Percentiles rank a stretch among this genome's conserved stretches.
Evolutionary conservation across 352 stramenopile genomes (phyloP).

Genomic region (Globisporangium radiosum): DNA sequence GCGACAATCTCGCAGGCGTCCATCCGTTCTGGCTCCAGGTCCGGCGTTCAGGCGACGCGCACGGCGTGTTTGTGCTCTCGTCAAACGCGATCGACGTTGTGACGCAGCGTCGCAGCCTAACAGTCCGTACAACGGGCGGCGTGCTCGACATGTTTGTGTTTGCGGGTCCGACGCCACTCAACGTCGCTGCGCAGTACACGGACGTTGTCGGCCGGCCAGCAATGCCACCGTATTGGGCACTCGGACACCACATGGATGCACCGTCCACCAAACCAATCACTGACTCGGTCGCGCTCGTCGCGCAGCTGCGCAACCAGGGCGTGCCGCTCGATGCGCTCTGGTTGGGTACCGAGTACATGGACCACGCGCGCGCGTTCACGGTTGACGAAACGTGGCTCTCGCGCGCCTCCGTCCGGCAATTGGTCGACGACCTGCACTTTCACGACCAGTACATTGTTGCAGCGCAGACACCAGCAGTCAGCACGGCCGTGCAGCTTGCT

Average conservation of each 20-base stretch:
- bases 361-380: slow-evolving; percentile 43
- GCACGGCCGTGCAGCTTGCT: neutral
- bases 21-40: slow-evolving; percentile 78
- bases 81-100: slow-evolving; percentile 87
- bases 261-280: slow-evolving; percentile 29
- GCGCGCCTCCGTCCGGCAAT: slow-evolving; percentile 25
- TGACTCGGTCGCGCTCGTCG: slow-evolving; percentile 27
- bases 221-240: slow-evolving; percentile 80
- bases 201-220: slow-evolving; percentile 59
- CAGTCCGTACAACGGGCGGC: slow-evolving; percentile 73
- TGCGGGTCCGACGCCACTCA: slow-evolving; percentile 35
- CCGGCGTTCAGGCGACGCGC: slow-evolving; percentile 29
- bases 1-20: slow-evolving; percentile 74
- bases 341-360: slow-evolving; percentile 66
- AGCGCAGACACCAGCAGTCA: slow-evolving; percentile 63
- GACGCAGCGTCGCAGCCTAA: slow-evolving; percentile 49
- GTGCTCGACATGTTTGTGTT: slow-evolving; percentile 83
- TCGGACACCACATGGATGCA: slow-evolving; percentile 78
- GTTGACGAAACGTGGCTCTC: slow-evolving; percentile 56
- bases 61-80: slow-evolving; percentile 76
- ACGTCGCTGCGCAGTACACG: slow-evolving; percentile 75
- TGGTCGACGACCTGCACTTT: slow-evolving; percentile 78
- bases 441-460: slow-evolving; percentile 75
- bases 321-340: slow-evolving; percentile 79
- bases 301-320: slow-evolving; percentile 25